phyloP scores from a whole-genome alignment of 441 rosid species.

The Pelargonium fulgidum region DNA sequence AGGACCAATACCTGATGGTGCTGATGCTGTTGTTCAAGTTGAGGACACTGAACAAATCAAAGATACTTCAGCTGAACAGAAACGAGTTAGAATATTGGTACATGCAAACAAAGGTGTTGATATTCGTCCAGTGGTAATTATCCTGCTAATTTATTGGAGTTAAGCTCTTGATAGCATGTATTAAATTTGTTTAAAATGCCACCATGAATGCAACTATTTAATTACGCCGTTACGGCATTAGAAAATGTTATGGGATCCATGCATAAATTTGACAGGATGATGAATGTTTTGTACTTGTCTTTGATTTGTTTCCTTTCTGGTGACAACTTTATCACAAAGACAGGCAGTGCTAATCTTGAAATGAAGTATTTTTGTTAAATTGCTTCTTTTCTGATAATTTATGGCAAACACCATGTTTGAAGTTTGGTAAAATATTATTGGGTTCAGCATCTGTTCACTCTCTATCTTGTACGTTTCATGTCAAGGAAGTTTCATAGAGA shows the following conservation, averaged over 20 bases:
- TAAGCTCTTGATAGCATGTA: neutral
- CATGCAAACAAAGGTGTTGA: slow-evolving; percentile 61
- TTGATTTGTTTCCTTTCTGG: too few species aligned
- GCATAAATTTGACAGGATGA: neutral
- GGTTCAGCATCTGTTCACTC: neutral
- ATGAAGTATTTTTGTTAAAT: neutral
- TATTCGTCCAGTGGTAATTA: slow-evolving; percentile 90
- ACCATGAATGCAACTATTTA: neutral
- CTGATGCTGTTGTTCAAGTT: slow-evolving; percentile 96
- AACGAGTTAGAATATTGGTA: slow-evolving; percentile 57
- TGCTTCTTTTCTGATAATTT: too few species aligned
- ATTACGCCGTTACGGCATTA: neutral
- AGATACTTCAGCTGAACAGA: slow-evolving; percentile 30
- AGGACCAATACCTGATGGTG: slow-evolving; percentile 97
- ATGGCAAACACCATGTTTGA: too few species aligned
- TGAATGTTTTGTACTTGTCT: neutral
- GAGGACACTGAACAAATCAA: slow-evolving; percentile 65
- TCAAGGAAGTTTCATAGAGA: neutral
- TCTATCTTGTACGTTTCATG: neutral
- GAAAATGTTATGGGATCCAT: neutral
- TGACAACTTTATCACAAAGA: neutral
- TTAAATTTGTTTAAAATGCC: neutral
- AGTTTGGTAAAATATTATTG: neutral
- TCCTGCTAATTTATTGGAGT: slow-evolving; percentile 15
- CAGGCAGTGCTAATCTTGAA: neutral